These are phyloP conservation scores for Sugiyamaella grinbergsii DNA, from an alignment of 1,139 yeast species.

Conservation along the genomic window DNA sequence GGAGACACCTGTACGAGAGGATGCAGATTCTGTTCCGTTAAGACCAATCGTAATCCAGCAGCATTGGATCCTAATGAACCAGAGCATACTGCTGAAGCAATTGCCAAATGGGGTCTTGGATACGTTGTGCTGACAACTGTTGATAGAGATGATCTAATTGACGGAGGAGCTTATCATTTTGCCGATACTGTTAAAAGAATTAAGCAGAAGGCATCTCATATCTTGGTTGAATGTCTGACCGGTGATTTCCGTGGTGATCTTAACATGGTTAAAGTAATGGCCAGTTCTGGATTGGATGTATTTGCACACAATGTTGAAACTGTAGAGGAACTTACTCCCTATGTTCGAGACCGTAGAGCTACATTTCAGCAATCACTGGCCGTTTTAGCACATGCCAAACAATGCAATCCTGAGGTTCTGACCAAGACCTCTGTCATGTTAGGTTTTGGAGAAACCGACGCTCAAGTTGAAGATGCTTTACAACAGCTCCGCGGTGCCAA, in stretches of 20 bases:
- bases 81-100: conserved; percentile 96
- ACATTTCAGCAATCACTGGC: conserved; percentile 85
- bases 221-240: conserved; percentile 86
- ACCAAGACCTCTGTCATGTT: conserved; percentile 96
- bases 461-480: conserved; percentile 75
- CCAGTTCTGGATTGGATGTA: conserved; percentile 87
- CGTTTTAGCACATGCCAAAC: conserved; percentile 79
- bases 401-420: conserved; percentile 68
- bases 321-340: conserved; percentile 92
- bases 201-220: conserved; percentile 86
- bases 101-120: conserved; percentile 97
- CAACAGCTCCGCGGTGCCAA: conserved; percentile 69
- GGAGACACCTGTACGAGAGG: conserved; percentile 99
- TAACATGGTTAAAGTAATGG: conserved; percentile 76
- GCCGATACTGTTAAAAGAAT: conserved; percentile 84
- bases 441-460: conserved; percentile 96
- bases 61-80: conserved; percentile 96
- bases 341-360: conserved; percentile 94
- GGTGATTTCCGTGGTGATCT: conserved; percentile 96
- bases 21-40: conserved; percentile 95
- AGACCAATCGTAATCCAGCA: conserved; percentile 84
- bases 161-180: conserved; percentile 92
- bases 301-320: conserved; percentile 98
- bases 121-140: conserved; percentile 97
- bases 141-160: conserved; percentile 91